These are phyloP conservation scores for sorghum (Sorghum bicolor) DNA, from an alignment of 176 grass and related monocot genomes.

Conservation along the genomic window Sorghum_bicolor_NCBIv3 NC_012875.2:37784501-37785000, in stretches of 20 bases:
- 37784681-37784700: conserved; percentile 99
- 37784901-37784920: not conserved
- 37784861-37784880: not conserved
- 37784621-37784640: conserved; percentile 91
- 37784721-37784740: not conserved
- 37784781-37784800: not conserved
- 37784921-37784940: not conserved
- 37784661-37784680: conserved; percentile 90
- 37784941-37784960: not conserved
- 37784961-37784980: not conserved
- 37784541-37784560: conserved; percentile 78
- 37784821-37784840: not conserved
- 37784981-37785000: not conserved
- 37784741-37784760: conserved; percentile 11
- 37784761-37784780: not conserved
- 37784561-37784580: conserved; percentile 84
- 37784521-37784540: conserved; percentile 89
- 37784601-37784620: conserved; percentile 74
- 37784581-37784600: conserved; percentile 95
- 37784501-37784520: conserved; percentile 93
- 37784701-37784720: conserved; percentile 62
- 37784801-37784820: not conserved
- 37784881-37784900: not conserved
- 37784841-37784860: not conserved
- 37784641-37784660: conserved; percentile 87